Evolutionary conservation across 306 rosid genomes (phyloP).

Genomic region (Quercus ilex): DNA sequence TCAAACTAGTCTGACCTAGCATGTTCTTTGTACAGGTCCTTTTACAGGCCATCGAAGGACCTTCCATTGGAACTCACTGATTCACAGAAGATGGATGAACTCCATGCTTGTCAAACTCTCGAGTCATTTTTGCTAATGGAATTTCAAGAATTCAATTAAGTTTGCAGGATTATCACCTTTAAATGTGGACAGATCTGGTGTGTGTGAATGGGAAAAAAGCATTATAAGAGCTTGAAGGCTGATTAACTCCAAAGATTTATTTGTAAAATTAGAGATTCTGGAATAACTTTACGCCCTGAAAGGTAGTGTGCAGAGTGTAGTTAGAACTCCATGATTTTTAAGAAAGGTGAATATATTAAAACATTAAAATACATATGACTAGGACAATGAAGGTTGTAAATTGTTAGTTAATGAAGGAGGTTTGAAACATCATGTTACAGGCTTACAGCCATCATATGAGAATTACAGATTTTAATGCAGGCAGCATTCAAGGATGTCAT

Average conservation of each 20-base stretch:
- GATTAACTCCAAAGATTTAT: neutral
- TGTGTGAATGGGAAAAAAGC: conserved; percentile 67
- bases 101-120: conserved; percentile 65
- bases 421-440: too few species aligned
- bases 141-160: conserved; percentile 43
- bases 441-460: too few species aligned
- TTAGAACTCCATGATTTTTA: neutral
- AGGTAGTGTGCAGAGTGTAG: neutral
- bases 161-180: conserved; percentile 32
- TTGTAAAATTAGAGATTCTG: neutral
- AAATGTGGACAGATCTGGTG: conserved; percentile 41
- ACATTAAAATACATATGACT: too few species aligned
- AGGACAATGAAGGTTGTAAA: too few species aligned
- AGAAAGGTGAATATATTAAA: neutral
- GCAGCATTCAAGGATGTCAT: too few species aligned
- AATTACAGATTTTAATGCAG: too few species aligned
- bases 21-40: conserved; percentile 29
- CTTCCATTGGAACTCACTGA: conserved; percentile 34
- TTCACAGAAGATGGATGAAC: conserved; percentile 60
- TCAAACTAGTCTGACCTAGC: conserved; percentile 8
- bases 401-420: too few species aligned
- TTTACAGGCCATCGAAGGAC: conserved; percentile 56
- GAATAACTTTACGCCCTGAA: neutral
- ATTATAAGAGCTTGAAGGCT: conserved; percentile 15
- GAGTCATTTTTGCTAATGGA: conserved; percentile 43